Evolutionary conservation across 768 basidiomycete species (phyloP).

Genomic region (Amanita inopinata): DNA sequence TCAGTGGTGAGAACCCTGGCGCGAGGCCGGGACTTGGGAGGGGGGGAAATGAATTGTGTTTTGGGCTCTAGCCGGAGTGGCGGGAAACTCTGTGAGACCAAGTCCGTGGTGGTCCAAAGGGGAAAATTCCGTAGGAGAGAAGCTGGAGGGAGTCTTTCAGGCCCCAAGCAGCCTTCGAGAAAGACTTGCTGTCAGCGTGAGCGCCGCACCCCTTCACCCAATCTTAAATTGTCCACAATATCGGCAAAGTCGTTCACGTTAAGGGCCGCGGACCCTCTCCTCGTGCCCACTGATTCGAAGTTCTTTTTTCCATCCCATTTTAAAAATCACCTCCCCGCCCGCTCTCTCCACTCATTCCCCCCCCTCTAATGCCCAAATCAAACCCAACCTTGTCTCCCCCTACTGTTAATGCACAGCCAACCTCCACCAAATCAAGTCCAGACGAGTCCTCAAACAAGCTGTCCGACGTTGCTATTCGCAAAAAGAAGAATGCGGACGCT

Average conservation of each 20-base stretch:
- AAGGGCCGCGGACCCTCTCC: slow-evolving; percentile 53
- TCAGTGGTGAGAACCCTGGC: slow-evolving; percentile 32
- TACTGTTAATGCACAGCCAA: slow-evolving; percentile 14
- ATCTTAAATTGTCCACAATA: slow-evolving; percentile 43
- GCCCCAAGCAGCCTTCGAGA: slow-evolving; percentile 31
- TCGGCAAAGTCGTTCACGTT: slow-evolving; percentile 35
- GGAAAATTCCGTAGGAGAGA: slow-evolving; percentile 26
- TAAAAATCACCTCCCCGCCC: slow-evolving; percentile 31
- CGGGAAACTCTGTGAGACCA: slow-evolving; percentile 20
- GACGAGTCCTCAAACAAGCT: slow-evolving; percentile 32
- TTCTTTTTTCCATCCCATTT: slow-evolving; percentile 59
- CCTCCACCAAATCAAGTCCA: slow-evolving; percentile 24
- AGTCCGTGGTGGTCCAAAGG: slow-evolving; percentile 23
- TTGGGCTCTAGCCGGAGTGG: slow-evolving; percentile 17
- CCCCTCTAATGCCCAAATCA: slow-evolving; percentile 34
- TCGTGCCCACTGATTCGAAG: slow-evolving; percentile 57
- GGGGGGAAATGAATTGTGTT: slow-evolving; percentile 17
- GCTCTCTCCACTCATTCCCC: slow-evolving; percentile 19
- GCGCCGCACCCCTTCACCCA: slow-evolving; percentile 38
- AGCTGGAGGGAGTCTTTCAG: slow-evolving; percentile 21
- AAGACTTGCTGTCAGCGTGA: slow-evolving; percentile 32
- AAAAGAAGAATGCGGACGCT: slow-evolving; percentile 87
- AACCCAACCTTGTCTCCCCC: slow-evolving; percentile 21
- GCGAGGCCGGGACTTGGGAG: slow-evolving; percentile 20
- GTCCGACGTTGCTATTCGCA: slow-evolving; percentile 63